phyloP scores from a whole-genome alignment of 2,329 filamentous ascomycete genomes.

The Raffaelea arxii region DNA sequence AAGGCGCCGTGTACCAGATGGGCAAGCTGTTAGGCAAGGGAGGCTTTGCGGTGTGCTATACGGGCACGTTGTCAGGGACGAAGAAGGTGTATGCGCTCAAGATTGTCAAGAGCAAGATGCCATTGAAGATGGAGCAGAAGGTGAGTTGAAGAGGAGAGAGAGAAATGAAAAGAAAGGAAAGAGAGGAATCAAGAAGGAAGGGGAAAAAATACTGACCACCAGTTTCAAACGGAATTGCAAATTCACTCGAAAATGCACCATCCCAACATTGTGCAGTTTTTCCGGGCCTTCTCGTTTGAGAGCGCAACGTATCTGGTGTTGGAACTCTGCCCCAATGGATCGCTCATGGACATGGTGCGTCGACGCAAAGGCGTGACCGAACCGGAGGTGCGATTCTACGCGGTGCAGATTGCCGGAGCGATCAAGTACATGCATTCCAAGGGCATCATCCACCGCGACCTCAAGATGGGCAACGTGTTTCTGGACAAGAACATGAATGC shows the following conservation, averaged over 20 bases:
- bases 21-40: conserved; percentile 70
- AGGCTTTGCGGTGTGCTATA: conserved; percentile 74
- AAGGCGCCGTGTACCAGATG: conserved; percentile 64
- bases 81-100: conserved; percentile 66
- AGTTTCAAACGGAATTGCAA: conserved; percentile 78
- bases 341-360: conserved; percentile 96
- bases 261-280: conserved; percentile 90
- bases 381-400: conserved; percentile 87
- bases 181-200: background rate
- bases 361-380: conserved; percentile 83
- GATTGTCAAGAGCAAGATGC: conserved; percentile 77
- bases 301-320: conserved; percentile 88
- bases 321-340: conserved; percentile 90
- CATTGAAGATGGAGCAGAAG: conserved; percentile 76
- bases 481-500: conserved; percentile 92
- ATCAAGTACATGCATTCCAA: conserved; percentile 97
- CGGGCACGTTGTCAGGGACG: conserved; percentile 55
- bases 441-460: conserved; percentile 90
- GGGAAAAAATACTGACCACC: background rate
- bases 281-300: conserved; percentile 84
- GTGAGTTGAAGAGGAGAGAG: conserved; percentile 28
- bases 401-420: conserved; percentile 88
- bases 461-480: conserved; percentile 98
- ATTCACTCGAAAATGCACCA: conserved; percentile 98
- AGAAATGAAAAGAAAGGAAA: background rate